Conservation (phyloP, 2,329 filamentous ascomycete species). For the Diaporthe helianthi region DNA sequence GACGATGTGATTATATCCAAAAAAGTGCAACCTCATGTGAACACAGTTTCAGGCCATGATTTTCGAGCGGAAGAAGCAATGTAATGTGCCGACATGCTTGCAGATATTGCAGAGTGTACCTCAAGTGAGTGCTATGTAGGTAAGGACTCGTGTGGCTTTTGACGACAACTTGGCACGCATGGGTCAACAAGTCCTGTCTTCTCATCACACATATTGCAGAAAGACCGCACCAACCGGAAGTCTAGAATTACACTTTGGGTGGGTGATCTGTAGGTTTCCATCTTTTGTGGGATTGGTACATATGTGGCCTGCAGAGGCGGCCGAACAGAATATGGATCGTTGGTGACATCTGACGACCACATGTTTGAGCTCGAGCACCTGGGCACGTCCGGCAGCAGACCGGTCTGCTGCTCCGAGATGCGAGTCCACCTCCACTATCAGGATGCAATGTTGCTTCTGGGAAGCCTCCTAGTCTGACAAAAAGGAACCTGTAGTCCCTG, state of each 20-base stretch:
- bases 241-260: background rate
- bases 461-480: background rate
- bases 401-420: background rate
- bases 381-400: background rate
- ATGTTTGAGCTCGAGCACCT: background rate
- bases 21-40: background rate
- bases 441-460: constrained; percentile 4
- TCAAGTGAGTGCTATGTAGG: too few relatives aligned
- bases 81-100: background rate
- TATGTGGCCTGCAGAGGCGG: background rate
- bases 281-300: background rate
- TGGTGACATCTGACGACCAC: background rate
- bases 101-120: constrained; percentile 11
- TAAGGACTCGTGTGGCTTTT: background rate
- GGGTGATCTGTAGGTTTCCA: background rate
- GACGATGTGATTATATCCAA: background rate
- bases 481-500: background rate
- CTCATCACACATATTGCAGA: background rate
- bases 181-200: background rate
- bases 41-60: background rate
- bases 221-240: background rate
- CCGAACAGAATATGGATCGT: background rate
- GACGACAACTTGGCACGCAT: background rate
- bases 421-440: background rate
- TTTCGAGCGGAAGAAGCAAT: background rate